Evolutionary conservation across 495 filamentous ascomycete species (phyloP).

Genomic region (Hypomontagnella submonticulosa): DNA sequence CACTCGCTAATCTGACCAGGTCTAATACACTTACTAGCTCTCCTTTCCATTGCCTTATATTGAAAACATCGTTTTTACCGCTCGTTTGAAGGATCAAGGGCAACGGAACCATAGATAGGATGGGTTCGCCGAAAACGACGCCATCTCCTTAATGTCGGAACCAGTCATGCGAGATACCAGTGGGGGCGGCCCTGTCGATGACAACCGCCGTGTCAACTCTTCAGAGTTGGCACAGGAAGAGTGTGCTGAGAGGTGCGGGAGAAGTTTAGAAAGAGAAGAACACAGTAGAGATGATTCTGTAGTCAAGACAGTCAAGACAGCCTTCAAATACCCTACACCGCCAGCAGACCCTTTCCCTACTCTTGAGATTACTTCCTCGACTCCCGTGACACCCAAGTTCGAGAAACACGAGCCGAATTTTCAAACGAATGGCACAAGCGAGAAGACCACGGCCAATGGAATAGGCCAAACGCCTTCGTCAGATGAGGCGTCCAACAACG

Average conservation of each 20-base stretch:
- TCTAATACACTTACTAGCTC: neutral
- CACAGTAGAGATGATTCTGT: constrained; percentile 16
- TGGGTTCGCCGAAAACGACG: constrained; percentile 27
- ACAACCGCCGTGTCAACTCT: constrained; percentile 2
- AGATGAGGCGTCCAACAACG: constrained; percentile 8
- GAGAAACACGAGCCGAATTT: constrained; percentile 8
- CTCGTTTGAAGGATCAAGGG: constrained; percentile 1
- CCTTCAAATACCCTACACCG: constrained; percentile 23
- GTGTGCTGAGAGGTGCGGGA: constrained; percentile 25
- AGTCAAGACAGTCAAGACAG: constrained; percentile 12
- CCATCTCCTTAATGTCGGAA: constrained; percentile 32
- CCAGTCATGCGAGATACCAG: constrained; percentile 17
- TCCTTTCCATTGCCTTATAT: neutral
- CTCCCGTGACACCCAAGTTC: constrained; percentile 21
- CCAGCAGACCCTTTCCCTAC: constrained; percentile 43
- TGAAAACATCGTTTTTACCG: neutral
- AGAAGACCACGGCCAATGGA: constrained; percentile 11
- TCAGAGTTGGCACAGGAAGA: neutral
- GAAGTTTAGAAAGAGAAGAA: constrained; percentile 30
- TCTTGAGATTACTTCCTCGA: constrained; percentile 40
- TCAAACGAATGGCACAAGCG: neutral
- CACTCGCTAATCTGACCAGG: neutral
- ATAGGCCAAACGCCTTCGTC: constrained; percentile 8
- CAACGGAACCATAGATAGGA: constrained; percentile 7
- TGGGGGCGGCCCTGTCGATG: constrained; percentile 8